These are phyloP conservation scores for Hyaloscypha bicolor DNA, from an alignment of 495 filamentous ascomycete species.

Conservation along the genomic window DNA sequence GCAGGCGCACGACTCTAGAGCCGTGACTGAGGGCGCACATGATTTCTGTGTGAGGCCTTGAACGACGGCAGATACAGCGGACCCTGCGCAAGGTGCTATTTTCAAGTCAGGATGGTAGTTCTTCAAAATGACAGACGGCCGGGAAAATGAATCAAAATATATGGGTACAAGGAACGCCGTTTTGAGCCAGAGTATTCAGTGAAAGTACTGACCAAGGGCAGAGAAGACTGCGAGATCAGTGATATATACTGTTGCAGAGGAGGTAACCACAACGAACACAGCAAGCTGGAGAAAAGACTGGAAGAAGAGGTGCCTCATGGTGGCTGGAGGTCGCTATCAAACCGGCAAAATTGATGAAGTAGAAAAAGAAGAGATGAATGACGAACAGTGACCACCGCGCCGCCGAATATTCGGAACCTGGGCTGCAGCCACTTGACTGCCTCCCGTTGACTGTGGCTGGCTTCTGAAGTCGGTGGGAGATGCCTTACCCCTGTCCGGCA, in stretches of 20 bases:
- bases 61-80: slow-evolving; percentile 44
- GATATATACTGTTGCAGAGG: slow-evolving; percentile 4
- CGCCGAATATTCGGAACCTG: no score
- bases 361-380: neutral
- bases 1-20: slow-evolving; percentile 51
- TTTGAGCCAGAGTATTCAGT: neutral
- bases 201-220: neutral
- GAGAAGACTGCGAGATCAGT: slow-evolving; percentile 14
- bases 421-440: no score
- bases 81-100: slow-evolving; percentile 46
- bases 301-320: neutral
- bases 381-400: neutral
- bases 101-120: no score
- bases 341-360: neutral
- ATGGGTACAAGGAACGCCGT: neutral
- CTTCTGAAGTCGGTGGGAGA: no score
- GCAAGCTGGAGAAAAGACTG: slow-evolving; percentile 1
- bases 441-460: no score
- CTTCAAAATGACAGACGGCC: no score
- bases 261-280: slow-evolving; percentile 4
- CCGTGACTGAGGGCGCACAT: slow-evolving; percentile 43
- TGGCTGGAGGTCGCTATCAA: neutral
- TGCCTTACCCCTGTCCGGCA: no score
- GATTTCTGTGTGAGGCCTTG: slow-evolving; percentile 40
- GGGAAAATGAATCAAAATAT: no score